Percentiles rank a stretch among this genome's conserved stretches.
Evolutionary conservation across 495 filamentous ascomycete genomes (phyloP).

Genomic region (Penicillium subrubescens): DNA sequence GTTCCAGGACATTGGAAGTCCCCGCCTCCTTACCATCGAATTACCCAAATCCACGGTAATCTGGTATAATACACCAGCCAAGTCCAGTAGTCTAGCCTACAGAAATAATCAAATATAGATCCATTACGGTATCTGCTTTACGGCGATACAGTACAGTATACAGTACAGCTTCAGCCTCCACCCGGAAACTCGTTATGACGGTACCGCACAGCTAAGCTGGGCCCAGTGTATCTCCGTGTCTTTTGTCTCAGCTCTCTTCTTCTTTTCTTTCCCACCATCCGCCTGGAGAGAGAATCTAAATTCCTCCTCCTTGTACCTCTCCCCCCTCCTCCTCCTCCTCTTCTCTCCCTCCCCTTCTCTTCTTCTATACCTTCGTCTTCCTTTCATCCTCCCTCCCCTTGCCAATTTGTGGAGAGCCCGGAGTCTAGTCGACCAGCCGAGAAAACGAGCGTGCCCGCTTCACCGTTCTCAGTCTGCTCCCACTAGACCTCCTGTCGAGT

Average conservation of each 20-base stretch:
- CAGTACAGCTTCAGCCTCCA: conserved; percentile 29
- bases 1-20: conserved; percentile 5
- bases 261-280: conserved; percentile 48
- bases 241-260: conserved; percentile 44
- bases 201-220: conserved; percentile 32
- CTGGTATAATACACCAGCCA: conserved; percentile 7
- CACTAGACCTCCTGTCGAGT: conserved; percentile 48
- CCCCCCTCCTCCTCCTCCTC: conserved; percentile 35
- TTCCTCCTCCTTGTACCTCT: conserved; percentile 38
- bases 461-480: conserved; percentile 25
- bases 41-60: not conserved
- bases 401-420: conserved; percentile 53
- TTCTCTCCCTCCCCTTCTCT: conserved; percentile 40
- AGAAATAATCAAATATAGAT: not conserved
- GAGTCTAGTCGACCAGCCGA: conserved; percentile 40
- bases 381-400: conserved; percentile 57
- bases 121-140: not conserved
- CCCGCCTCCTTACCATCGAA: conserved; percentile 18
- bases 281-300: conserved; percentile 53
- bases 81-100: not conserved
- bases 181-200: conserved; percentile 27
- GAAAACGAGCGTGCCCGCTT: conserved; percentile 33
- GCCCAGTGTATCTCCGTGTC: conserved; percentile 34
- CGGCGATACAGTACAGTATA: not conserved
- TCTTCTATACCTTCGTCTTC: conserved; percentile 50